Percentiles rank a stretch among this genome's conserved stretches.
phyloP scores from a whole-genome alignment of 352 stramenopile genomes.

The Phytophthora multivora region DNA sequence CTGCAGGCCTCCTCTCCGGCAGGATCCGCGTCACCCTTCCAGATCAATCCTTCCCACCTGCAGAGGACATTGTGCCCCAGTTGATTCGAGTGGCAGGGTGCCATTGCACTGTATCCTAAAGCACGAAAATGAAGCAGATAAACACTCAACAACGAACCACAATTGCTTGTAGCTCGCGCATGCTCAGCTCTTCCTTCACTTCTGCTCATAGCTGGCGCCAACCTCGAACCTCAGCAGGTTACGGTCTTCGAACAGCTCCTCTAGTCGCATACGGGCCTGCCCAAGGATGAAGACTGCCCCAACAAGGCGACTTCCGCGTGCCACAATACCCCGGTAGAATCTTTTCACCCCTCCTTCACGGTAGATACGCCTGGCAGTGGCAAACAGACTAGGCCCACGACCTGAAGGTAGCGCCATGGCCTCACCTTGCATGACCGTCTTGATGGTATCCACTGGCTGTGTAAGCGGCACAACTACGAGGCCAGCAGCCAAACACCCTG shows the following conservation, averaged over 20 bases:
- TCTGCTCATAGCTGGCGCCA: constrained; percentile 12
- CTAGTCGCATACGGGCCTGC: constrained; percentile 64
- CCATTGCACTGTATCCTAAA: constrained; percentile 59
- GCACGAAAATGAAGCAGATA: constrained; percentile 6
- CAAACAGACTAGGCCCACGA: constrained; percentile 38
- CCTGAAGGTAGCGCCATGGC: constrained; percentile 46
- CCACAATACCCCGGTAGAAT: constrained; percentile 77
- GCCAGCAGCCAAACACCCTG: constrained; percentile 65
- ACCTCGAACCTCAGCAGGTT: constrained; percentile 38
- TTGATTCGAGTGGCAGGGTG: constrained; percentile 50
- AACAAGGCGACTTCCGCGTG: constrained; percentile 68
- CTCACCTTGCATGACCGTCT: constrained; percentile 87
- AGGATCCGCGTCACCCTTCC: constrained; percentile 67
- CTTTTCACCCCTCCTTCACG: constrained; percentile 46
- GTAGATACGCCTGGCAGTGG: constrained; percentile 50
- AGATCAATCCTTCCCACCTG: constrained; percentile 41
- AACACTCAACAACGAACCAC: constrained; percentile 18
- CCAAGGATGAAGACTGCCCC: constrained; percentile 86
- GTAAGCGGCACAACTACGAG: constrained; percentile 75
- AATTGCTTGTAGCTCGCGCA: constrained; percentile 8
- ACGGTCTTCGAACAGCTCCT: constrained; percentile 72
- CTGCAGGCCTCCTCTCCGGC: constrained; percentile 52
- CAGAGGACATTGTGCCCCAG: constrained; percentile 27
- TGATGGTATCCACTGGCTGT: constrained; percentile 82
- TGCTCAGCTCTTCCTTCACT: constrained; percentile 22